Evolutionary conservation across 345 rosid species (phyloP).

Genomic region (Hevea brasiliensis): DNA sequence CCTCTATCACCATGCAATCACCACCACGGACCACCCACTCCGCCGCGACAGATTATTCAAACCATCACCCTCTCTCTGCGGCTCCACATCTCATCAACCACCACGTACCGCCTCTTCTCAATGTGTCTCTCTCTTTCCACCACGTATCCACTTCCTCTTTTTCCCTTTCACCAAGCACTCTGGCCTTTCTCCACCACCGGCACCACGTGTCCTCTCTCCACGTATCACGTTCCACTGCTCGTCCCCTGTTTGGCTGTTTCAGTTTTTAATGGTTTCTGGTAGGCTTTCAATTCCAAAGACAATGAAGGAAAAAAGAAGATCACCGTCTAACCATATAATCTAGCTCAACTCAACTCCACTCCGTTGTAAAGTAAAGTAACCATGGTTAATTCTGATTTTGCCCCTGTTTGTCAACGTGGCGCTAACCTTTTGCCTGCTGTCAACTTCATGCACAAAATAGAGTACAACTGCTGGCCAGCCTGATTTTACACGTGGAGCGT

Average conservation of each 20-base stretch:
- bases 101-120: background rate
- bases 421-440: conserved; percentile 10
- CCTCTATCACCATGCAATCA: no score
- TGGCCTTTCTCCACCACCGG: no score
- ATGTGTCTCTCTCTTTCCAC: background rate
- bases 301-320: no score
- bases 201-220: background rate
- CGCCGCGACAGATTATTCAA: no score
- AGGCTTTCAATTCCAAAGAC: background rate
- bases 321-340: no score
- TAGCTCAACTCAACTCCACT: no score
- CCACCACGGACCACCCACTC: no score
- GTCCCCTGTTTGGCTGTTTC: no score
- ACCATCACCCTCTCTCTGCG: no score
- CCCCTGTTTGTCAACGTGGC: conserved; percentile 17
- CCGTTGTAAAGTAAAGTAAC: no score
- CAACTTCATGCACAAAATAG: conserved; percentile 23
- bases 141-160: background rate
- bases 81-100: background rate
- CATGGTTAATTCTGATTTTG: background rate
- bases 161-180: no score
- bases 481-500: conserved; percentile 25
- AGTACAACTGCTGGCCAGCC: conserved; percentile 27
- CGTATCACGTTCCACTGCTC: background rate
- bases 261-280: background rate